Evolutionary conservation across 1,139 yeast species (phyloP).

Genomic region (Hemisphaericaspora xylofermentans): DNA sequence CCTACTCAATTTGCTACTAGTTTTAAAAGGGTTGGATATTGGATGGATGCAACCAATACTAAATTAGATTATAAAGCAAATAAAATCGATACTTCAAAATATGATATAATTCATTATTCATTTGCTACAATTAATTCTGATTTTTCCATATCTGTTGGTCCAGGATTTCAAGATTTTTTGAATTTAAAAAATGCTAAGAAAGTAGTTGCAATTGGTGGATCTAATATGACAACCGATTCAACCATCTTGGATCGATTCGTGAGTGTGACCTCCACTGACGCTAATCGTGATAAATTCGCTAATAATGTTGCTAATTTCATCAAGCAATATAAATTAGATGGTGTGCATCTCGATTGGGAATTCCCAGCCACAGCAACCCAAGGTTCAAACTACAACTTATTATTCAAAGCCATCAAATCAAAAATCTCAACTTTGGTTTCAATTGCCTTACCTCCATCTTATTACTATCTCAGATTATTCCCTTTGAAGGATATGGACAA

Average conservation of each 20-base stretch:
- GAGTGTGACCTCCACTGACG: conserved; percentile 10
- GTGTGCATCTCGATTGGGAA: conserved; percentile 24
- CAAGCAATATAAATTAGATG: conserved; percentile 17
- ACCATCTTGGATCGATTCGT: conserved; percentile 15
- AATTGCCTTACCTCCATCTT: conserved; percentile 5
- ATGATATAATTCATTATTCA: conserved; percentile 18
- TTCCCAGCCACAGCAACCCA: conserved; percentile 19
- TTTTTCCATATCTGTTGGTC: conserved; percentile 10
- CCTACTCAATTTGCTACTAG: conserved; percentile 15
- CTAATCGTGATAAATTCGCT: conserved; percentile 16
- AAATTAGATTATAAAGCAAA: conserved; percentile 14
- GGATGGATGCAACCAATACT: conserved; percentile 16
- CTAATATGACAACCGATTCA: conserved; percentile 15
- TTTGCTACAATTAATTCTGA: conserved; percentile 17
- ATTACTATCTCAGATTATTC: conserved; percentile 2
- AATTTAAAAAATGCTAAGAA: conserved; percentile 14
- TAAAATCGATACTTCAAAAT: conserved; percentile 8
- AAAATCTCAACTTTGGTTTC: conserved; percentile 4
- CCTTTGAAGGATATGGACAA: conserved; percentile 14
- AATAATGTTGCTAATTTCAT: conserved; percentile 16
- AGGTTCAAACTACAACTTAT: conserved; percentile 4
- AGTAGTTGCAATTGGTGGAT: conserved; percentile 18
- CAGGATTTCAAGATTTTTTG: conserved; percentile 12
- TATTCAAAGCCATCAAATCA: conserved; percentile 5
- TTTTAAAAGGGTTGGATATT: conserved; percentile 19